Evolutionary conservation across 805 yeast species (phyloP).

Genomic region (Blastobotrys chiropterorum): DNA sequence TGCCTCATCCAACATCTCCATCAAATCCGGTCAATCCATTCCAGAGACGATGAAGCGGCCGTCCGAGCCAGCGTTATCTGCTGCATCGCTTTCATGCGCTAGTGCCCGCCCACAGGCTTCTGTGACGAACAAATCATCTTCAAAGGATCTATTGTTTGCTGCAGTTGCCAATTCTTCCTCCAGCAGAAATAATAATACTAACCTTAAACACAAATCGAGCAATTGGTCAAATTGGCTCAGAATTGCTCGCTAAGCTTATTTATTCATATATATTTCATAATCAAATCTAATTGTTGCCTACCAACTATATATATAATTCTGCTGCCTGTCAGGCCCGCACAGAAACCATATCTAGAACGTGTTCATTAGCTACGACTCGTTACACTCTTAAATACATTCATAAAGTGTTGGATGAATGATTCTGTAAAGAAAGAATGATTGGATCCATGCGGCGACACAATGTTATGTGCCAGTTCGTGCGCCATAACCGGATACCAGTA

Average conservation of each 20-base stretch:
- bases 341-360: too few relatives aligned
- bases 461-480: constrained; percentile 37
- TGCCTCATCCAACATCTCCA: neutral
- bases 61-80: neutral
- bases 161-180: neutral
- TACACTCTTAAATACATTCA: constrained; percentile 20
- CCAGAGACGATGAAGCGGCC: neutral
- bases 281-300: too few relatives aligned
- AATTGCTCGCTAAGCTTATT: neutral
- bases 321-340: too few relatives aligned
- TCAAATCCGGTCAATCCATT: neutral
- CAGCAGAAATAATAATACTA: neutral
- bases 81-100: neutral
- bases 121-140: neutral
- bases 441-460: constrained; percentile 31
- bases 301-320: too few relatives aligned
- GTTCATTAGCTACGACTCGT: neutral
- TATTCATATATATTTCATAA: too few relatives aligned
- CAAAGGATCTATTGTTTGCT: neutral
- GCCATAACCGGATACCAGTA: constrained; percentile 36
- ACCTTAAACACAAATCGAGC: neutral
- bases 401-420: constrained; percentile 26
- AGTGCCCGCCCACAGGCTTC: neutral
- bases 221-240: neutral
- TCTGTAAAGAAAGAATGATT: constrained; percentile 33